Percentiles rank a stretch among this genome's conserved stretches.
Evolutionary conservation across 805 yeast genomes (phyloP).

Genomic region (Teunomyces pallodes): DNA sequence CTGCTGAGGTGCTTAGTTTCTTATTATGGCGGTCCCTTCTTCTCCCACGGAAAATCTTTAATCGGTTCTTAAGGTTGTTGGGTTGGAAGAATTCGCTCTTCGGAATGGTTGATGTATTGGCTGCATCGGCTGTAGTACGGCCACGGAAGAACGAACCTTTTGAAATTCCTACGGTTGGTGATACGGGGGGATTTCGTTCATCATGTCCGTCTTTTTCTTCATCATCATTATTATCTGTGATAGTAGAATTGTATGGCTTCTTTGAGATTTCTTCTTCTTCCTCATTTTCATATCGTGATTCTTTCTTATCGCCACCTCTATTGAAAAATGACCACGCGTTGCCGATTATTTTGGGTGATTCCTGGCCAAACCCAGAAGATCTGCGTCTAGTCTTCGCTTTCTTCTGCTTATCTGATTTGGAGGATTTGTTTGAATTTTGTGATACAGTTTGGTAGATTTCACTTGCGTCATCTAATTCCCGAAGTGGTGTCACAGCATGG

Average conservation of each 20-base stretch:
- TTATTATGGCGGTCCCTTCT: conserved; percentile 23
- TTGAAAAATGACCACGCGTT: conserved; percentile 33
- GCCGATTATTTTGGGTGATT: conserved; percentile 23
- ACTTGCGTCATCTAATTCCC: conserved; percentile 8
- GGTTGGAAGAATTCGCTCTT: conserved; percentile 14
- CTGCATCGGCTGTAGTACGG: neutral
- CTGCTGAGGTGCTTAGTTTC: conserved; percentile 12
- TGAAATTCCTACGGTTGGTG: neutral
- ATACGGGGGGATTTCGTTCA: neutral
- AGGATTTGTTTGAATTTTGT: conserved; percentile 4
- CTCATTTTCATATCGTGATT: conserved; percentile 29
- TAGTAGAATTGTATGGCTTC: conserved; percentile 7
- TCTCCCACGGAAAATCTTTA: conserved; percentile 25
- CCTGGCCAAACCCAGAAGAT: conserved; percentile 10
- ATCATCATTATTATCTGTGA: neutral
- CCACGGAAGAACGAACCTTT: conserved; percentile 9
- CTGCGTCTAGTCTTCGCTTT: neutral
- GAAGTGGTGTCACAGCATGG: conserved; percentile 1
- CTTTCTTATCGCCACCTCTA: conserved; percentile 27
- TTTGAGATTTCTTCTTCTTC: conserved; percentile 26
- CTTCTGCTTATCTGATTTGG: neutral
- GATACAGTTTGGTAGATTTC: conserved; percentile 11
- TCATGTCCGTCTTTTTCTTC: neutral
- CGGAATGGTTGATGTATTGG: conserved; percentile 11
- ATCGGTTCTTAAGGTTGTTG: conserved; percentile 16